A percentile compares a stretch with the other conserved stretches of the same genome.
phyloP scores from a whole-genome alignment of 2,329 filamentous ascomycete genomes.

The Capronia epimyces region DNA sequence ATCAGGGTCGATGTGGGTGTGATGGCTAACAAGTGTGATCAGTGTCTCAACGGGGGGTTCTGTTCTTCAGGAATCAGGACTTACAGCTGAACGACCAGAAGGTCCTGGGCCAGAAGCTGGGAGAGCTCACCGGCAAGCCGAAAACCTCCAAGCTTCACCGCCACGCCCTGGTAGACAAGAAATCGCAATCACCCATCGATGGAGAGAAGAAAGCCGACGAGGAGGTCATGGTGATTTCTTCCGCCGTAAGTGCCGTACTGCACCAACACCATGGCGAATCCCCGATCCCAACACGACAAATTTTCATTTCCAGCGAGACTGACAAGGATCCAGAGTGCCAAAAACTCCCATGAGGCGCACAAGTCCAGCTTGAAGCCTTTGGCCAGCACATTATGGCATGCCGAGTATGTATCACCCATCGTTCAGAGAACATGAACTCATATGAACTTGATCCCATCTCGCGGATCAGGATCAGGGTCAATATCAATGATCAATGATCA shows the following conservation, averaged over 20 bases:
- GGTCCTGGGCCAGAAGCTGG: conserved; percentile 55
- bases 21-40: conserved; percentile 34
- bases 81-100: conserved; percentile 60
- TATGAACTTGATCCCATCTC: no score
- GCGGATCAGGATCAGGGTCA: no score
- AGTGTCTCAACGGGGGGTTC: conserved; percentile 63
- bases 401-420: conserved; percentile 34
- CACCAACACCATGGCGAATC: conserved; percentile 30
- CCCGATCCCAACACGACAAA: conserved; percentile 9
- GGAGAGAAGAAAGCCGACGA: conserved; percentile 44
- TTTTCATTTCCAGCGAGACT: conserved; percentile 28
- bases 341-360: no score
- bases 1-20: no score
- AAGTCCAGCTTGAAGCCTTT: conserved; percentile 27
- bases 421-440: not conserved
- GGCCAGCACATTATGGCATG: conserved; percentile 41
- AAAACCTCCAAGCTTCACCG: conserved; percentile 54
- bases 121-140: conserved; percentile 56
- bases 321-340: no score
- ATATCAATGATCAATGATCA: no score
- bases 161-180: conserved; percentile 53
- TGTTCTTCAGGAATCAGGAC: conserved; percentile 57
- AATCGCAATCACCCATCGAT: conserved; percentile 40
- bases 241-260: conserved; percentile 31
- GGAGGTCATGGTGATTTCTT: conserved; percentile 47